Base-by-base conservation (phyloP, 2,329 filamentous ascomycete species). In the Calonectria fujianensis region DNA sequence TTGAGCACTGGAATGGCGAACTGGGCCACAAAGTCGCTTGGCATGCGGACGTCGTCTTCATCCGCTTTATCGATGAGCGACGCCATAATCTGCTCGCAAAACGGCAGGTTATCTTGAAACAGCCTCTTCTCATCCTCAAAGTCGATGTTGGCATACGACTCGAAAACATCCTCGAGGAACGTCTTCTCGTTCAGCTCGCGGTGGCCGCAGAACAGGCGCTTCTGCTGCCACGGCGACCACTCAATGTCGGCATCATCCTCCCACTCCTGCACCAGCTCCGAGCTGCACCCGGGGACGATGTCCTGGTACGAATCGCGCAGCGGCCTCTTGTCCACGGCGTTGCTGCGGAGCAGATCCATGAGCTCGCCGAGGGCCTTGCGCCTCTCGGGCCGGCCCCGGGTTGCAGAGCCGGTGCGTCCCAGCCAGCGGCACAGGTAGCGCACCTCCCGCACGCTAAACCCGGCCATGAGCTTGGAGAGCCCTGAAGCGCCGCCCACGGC, bases 391-490 rank as follows among this genome's bases (percentile, higher is more conserved):
- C 75, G 78, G 18, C 64, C 76, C 7, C 78, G 76, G 10, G 35
- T 14, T 2, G 80, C 79, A 1, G 79, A 78, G 2, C 79, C 67
- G 2, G 80, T 82, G 4, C 68, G 41, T 10, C 80, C 80, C 4
- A 82, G 74, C 18, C 37, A 39, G 8, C 66, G 75, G 37, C 79
- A 82, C 4, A 81, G 24, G 7, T 31, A 2, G 6, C 72, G 70
- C 0, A 82, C 73, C 29, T 81, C 80, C 29, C 57, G 54, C 20
- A 82, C 73, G 69, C 81, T 82, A 57, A 82, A 79, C n/a, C 78
- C 74, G 29, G 74, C 70, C 80, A 82, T 81, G 31, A 81, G 41
- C 4, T 16, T 39, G 37, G 74, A 76, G 9, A 82, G 68, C 1
- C 80, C 81, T 27, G 65, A 3, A 6, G 81, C 81, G 3, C 77